These are phyloP conservation scores for Fusarium bulbicola DNA, from an alignment of 2,329 filamentous ascomycete species.

Conservation along the genomic window DNA sequence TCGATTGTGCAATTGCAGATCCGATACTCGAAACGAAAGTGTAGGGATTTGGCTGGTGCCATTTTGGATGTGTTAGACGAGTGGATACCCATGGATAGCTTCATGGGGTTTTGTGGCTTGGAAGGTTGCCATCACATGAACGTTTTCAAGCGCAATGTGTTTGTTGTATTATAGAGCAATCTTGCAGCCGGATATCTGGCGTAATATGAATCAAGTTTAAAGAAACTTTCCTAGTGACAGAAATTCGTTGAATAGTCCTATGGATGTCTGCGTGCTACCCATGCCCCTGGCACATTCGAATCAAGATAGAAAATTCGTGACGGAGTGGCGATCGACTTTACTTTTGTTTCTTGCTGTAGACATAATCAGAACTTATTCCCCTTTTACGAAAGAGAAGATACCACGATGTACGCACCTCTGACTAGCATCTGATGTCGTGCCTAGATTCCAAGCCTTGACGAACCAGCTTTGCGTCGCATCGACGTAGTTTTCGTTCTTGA, in stretches of 20 bases:
- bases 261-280: background rate
- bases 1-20: background rate
- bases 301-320: background rate
- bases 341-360: conserved; percentile 38
- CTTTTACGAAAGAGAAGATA: background rate
- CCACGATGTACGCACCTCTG: conserved; percentile 24
- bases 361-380: conserved; percentile 15
- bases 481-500: conserved; percentile 75
- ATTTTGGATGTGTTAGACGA: background rate
- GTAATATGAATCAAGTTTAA: background rate
- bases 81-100: background rate
- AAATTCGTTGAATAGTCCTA: background rate
- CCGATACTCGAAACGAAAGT: background rate
- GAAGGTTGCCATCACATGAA: background rate
- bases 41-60: background rate
- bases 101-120: background rate
- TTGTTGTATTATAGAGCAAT: background rate
- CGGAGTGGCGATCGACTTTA: conserved; percentile 1
- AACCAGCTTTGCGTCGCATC: conserved; percentile 76
- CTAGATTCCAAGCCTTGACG: conserved; percentile 72
- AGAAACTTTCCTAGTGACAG: background rate
- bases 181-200: background rate
- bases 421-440: conserved; percentile 42
- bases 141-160: background rate
- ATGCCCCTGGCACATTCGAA: background rate